Evolutionary conservation across 1,284 basidiomycete genomes (phyloP).

Genomic region (Vanrija sp.): DNA sequence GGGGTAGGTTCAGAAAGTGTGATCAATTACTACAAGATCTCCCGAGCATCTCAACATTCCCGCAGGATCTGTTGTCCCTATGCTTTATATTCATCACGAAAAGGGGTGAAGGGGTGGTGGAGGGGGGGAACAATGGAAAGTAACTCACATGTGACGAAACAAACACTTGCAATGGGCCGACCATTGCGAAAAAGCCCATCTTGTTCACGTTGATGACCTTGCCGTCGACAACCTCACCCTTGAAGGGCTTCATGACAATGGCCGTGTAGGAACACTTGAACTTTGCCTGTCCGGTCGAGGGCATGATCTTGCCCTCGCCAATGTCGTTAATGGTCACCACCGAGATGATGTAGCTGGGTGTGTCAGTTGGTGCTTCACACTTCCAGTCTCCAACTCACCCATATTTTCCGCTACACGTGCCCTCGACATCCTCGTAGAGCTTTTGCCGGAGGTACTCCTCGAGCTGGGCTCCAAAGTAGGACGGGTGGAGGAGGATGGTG

Average conservation of each 20-base stretch:
- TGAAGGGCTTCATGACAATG: constrained; percentile 96
- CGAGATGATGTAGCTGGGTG: constrained; percentile 83
- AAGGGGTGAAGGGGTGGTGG: not conserved
- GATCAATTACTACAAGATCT: constrained; percentile 51
- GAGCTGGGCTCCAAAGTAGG: constrained; percentile 96
- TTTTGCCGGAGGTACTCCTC: constrained; percentile 88
- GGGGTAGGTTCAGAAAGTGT: constrained; percentile 31
- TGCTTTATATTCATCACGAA: constrained; percentile 35
- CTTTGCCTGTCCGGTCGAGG: constrained; percentile 89
- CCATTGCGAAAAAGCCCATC: constrained; percentile 68
- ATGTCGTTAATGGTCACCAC: constrained; percentile 86
- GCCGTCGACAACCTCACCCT: constrained; percentile 96
- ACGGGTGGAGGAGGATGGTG: constrained; percentile 92
- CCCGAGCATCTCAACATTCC: constrained; percentile 47
- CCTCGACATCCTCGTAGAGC: constrained; percentile 93
- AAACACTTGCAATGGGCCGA: constrained; percentile 87
- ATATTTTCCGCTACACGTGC: constrained; percentile 91
- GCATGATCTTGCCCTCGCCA: constrained; percentile 84
- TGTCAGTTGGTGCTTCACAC: constrained; percentile 11
- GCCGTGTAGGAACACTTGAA: constrained; percentile 87
- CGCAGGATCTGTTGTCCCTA: constrained; percentile 38
- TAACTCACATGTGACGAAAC: constrained; percentile 82
- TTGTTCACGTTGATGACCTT: constrained; percentile 87
- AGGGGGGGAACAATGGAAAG: not conserved
- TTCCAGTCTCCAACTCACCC: too few species aligned